Base-by-base conservation (phyloP, 192 early-diverging fungal species). In the Gryganskiella cystojenkinii region DNA sequence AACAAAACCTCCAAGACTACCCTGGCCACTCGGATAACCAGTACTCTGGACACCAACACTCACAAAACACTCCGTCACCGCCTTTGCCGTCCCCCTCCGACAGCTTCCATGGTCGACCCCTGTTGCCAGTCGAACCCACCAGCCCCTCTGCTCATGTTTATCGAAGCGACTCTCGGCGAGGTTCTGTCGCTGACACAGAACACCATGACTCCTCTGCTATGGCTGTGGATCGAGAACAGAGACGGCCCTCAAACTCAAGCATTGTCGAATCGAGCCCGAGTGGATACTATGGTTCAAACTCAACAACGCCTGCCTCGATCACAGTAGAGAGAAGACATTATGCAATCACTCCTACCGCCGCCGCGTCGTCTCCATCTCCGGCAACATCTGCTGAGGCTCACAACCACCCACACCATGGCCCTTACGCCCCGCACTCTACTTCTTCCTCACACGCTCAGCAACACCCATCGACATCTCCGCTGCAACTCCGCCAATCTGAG, bases 401-500 rank as follows among this genome's bases (percentile, higher is more conserved):
- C 37, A 5, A 56, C 5, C 27, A 53, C 33, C 55, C 14, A 40
- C 22, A 44, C 25, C 19, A 19, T 40, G 37, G 37, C 37, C 37
- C 37, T 40, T 40, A 40, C 37, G 37, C 37, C 37, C 43, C 63
- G 49, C 50, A 46, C 2, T 55, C 69, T 13, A 9, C 51, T 33
- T 20, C 71, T 25, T 33, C 61, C 28, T 65, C 71, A 17, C 31
- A 25, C 56, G 47, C 70, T 31, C 61, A 72, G 28, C 51, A 20
- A 19, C 62, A 78, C 19, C 67, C 74, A 25, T 56, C 73, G 33
- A 78, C 74, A 35, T 78, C 74, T 4, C 74, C 74, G 34, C 63
- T 78, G 61, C 74, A 78, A 60, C 67, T 78, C 56, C 74, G 74
- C 22, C 74, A 78, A 35, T 69, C 74, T 28, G 74, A 78, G 61